Conservation (phyloP, 2,329 filamentous ascomycete species). For the Xylariaceae sp. region DNA sequence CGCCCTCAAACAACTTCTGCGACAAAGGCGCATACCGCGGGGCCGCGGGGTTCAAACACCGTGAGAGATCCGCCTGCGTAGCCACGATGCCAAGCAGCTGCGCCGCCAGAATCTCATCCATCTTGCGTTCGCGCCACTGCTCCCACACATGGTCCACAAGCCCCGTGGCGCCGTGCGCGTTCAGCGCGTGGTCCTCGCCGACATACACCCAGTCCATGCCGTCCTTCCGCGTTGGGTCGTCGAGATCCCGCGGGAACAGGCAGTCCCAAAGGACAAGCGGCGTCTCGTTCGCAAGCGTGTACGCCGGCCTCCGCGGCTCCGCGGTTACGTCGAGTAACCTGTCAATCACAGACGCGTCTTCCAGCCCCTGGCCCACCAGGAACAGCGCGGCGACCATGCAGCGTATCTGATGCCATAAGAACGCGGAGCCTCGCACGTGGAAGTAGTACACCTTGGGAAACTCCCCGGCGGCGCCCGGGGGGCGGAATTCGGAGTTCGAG, state of each 20-base stretch:
- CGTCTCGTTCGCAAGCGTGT: slow-evolving; percentile 85
- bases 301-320: slow-evolving; percentile 74
- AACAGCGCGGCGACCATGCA: slow-evolving; percentile 94
- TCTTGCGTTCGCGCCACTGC: slow-evolving; percentile 77
- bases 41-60: slow-evolving; percentile 18
- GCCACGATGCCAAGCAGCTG: slow-evolving; percentile 64
- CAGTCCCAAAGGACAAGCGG: slow-evolving; percentile 96
- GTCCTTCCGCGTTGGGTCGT: slow-evolving; percentile 42
- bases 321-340: slow-evolving; percentile 68
- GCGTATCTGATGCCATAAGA: slow-evolving; percentile 96
- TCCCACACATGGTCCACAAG: slow-evolving; percentile 76
- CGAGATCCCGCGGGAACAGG: slow-evolving; percentile 62
- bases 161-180: slow-evolving; percentile 61
- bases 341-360: slow-evolving; percentile 67
- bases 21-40: slow-evolving; percentile 20
- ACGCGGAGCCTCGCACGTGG: slow-evolving; percentile 82
- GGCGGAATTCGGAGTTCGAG: slow-evolving; percentile 41
- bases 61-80: slow-evolving; percentile 32
- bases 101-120: slow-evolving; percentile 81
- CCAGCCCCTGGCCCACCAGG: slow-evolving; percentile 82
- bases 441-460: slow-evolving; percentile 77
- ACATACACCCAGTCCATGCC: slow-evolving; percentile 74
- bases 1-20: slow-evolving; percentile 52
- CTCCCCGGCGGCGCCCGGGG: slow-evolving; percentile 18
- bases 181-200: slow-evolving; percentile 58